Percentiles rank a stretch among this genome's conserved stretches.
Evolutionary conservation across 1,284 basidiomycete genomes (phyloP).

Genomic region (Cerrena zonata): DNA sequence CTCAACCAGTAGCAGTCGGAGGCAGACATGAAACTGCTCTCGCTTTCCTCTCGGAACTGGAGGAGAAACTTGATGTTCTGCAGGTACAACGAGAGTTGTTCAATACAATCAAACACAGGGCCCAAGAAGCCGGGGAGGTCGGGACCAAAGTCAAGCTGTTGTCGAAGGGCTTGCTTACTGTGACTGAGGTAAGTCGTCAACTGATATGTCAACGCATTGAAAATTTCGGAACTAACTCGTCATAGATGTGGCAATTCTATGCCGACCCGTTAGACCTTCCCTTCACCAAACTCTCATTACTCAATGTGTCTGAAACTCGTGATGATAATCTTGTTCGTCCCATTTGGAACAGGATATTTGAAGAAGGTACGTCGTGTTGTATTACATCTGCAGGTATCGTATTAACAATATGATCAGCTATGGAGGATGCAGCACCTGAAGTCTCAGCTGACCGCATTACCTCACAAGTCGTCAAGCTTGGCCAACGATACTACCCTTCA

Average conservation of each 20-base stretch:
- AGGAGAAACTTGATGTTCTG: conserved; percentile 95
- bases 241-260: conserved; percentile 81
- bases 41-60: conserved; percentile 85
- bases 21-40: conserved; percentile 81
- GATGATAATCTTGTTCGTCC: conserved; percentile 77
- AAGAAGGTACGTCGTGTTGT: conserved; percentile 51
- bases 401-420: conserved; percentile 31
- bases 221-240: not conserved
- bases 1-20: conserved; percentile 72
- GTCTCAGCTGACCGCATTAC: conserved; percentile 59
- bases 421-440: conserved; percentile 44
- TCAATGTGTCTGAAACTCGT: conserved; percentile 89
- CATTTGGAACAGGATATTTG: conserved; percentile 86
- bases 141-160: conserved; percentile 52
- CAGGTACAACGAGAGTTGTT: conserved; percentile 92
- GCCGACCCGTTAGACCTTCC: conserved; percentile 84
- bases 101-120: conserved; percentile 55
- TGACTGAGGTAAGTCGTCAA: conserved; percentile 56
- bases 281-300: conserved; percentile 82
- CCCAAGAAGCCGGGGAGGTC: conserved; percentile 52
- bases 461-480: conserved; percentile 64
- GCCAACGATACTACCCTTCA: conserved; percentile 83
- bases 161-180: conserved; percentile 53
- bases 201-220: conserved; percentile 3
- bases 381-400: not conserved